Evolutionary conservation across 2,329 filamentous ascomycete genomes (phyloP).

Genomic region (Cercospora sp.): DNA sequence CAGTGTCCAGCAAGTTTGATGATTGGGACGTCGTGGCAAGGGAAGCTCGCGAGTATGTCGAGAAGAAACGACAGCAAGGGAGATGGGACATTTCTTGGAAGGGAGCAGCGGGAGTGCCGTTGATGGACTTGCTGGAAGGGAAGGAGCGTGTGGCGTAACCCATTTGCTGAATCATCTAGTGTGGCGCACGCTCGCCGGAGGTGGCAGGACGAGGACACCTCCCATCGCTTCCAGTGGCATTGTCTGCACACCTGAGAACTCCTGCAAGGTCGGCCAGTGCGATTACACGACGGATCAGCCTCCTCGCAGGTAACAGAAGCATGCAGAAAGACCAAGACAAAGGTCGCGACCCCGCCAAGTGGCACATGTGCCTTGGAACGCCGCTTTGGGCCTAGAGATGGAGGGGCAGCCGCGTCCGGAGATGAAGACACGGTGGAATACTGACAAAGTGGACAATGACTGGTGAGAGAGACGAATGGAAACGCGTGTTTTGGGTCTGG

Average conservation of each 20-base stretch:
- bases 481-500: background rate
- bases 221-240: no score
- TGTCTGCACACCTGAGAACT: no score
- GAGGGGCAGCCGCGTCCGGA: background rate
- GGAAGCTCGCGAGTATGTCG: background rate
- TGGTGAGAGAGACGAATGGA: background rate
- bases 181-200: no score
- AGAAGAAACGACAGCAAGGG: background rate
- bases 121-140: background rate
- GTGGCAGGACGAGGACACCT: no score
- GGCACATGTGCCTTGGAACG: background rate
- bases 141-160: background rate
- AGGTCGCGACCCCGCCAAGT: background rate
- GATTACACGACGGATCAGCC: background rate
- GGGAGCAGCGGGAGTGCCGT: background rate
- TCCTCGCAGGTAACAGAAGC: background rate
- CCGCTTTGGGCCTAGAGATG: background rate
- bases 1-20: background rate
- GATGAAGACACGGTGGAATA: background rate
- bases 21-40: background rate
- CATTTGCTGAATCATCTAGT: background rate
- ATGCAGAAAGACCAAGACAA: background rate
- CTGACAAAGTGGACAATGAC: background rate
- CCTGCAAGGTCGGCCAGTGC: background rate
- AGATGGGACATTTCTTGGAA: background rate